Evolutionary conservation across 2,329 filamentous ascomycete genomes (phyloP).

Genomic region (Diaporthe sp.): DNA sequence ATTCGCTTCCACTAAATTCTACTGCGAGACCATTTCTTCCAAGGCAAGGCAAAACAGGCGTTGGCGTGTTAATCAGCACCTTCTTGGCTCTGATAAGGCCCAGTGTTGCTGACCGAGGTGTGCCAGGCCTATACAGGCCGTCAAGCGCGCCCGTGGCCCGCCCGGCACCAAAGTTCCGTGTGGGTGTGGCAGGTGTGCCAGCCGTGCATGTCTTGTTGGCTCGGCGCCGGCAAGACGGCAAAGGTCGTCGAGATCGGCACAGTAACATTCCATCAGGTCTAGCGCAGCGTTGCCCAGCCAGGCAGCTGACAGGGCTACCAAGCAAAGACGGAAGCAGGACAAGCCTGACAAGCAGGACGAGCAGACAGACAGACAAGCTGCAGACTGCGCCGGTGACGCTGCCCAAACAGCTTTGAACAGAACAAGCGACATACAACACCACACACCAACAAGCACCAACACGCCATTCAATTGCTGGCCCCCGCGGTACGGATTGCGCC

Average conservation of each 20-base stretch:
- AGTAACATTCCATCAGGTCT: slow-evolving; percentile 8
- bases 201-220: slow-evolving; percentile 19
- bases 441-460: slow-evolving; percentile 5
- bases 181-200: slow-evolving; percentile 10
- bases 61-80: neutral
- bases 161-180: slow-evolving; percentile 14
- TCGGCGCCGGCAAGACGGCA: slow-evolving; percentile 21
- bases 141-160: neutral
- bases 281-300: neutral
- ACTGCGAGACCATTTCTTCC: neutral
- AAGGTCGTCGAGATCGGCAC: slow-evolving; percentile 21
- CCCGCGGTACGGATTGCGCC: neutral
- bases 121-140: neutral
- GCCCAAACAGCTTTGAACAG: neutral
- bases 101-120: neutral
- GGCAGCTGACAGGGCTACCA: slow-evolving; percentile 8
- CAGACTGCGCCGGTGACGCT: neutral
- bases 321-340: neutral
- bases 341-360: neutral
- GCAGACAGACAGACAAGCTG: neutral
- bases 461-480: neutral
- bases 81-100: neutral
- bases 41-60: neutral
- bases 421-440: neutral
- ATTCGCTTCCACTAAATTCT: neutral